Conservation (phyloP, 768 basidiomycete genomes). For the Lactifluus echinatus region DNA sequence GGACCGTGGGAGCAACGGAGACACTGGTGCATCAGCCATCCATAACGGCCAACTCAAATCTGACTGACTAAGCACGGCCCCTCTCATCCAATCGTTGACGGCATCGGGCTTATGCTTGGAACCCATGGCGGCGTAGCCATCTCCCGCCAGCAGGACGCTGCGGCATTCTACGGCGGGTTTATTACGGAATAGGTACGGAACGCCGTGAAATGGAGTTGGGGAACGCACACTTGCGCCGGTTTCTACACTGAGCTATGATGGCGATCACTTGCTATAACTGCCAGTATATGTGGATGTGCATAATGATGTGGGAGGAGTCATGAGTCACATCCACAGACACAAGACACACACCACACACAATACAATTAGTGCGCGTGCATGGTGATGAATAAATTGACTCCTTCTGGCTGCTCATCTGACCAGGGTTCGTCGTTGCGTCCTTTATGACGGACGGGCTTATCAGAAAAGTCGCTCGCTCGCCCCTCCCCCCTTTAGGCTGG, state of each 20-base stretch:
- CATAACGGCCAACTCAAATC: not conserved
- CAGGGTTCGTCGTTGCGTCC: no score
- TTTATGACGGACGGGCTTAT: no score
- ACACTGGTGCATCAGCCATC: not conserved
- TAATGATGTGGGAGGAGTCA: no score
- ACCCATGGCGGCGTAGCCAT: no score
- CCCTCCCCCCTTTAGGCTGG: not conserved
- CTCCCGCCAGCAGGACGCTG: no score
- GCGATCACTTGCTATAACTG: not conserved
- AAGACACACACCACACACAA: no score
- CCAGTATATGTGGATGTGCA: not conserved
- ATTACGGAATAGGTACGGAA: not conserved
- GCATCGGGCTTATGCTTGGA: not conserved
- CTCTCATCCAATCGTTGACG: not conserved
- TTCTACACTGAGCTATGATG: no score
- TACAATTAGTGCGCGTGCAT: no score
- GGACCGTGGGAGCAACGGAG: not conserved
- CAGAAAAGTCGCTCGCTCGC: not conserved
- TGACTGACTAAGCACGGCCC: slow-evolving; percentile 2
- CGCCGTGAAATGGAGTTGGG: not conserved
- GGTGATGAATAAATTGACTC: no score
- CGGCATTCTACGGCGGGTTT: not conserved
- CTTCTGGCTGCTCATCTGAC: no score
- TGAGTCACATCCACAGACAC: no score
- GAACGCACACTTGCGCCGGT: no score